Base-by-base conservation (phyloP, 768 basidiomycete species). In the Podaxis rugospora region DNA sequence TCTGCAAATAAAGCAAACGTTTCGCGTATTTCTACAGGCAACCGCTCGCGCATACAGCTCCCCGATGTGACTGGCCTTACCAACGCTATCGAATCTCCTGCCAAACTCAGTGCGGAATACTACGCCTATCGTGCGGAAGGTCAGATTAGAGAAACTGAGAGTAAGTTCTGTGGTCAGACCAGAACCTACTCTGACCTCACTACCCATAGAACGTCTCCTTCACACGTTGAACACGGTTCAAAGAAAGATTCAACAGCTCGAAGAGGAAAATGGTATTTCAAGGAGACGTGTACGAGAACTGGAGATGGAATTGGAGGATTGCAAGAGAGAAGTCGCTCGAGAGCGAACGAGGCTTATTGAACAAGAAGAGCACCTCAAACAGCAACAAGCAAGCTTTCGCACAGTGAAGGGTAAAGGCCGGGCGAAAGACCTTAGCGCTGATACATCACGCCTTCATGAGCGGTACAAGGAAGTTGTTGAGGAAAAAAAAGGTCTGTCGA, bases 41-140 rank as follows among this genome's bases (percentile, higher is more conserved):
- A 67, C 66, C 63, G 58, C 64, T 74, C 69, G 53, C 79, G 78
- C 36, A 69, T 92, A 18, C 82, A 87, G 53, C 74, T 93, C 1
- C 92, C 92, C 0, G 93, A 94, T 66, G 85, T 95, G 3, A 95
- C 93, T 6, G 93, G 92, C 0, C 71, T 94, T 9, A 94, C 90
- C 0, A 87, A 80, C 47, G 92, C 89, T 0, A 85, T 93, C 13
- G 83, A 84, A 55, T 89, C 89, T 3, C 92, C 93, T 1, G 83
- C 84, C 0, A 88, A 83, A 64, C 74, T 74, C 2, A 78, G 78
- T 14, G 64, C 78, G 13, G 78, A 82, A 32, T 87, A 88, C 63
- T 75, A 80, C 63, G 67, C 73, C 0, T 82, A 86, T 62, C 75
- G 73, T 35, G 76, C 75, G 9, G 76, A 81, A 25, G 76, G 74